Evolutionary conservation across 2,329 filamentous ascomycete genomes (phyloP), one percentile per base, ranked within the genome.

Genomic region (Cladosporium velox): DNA sequence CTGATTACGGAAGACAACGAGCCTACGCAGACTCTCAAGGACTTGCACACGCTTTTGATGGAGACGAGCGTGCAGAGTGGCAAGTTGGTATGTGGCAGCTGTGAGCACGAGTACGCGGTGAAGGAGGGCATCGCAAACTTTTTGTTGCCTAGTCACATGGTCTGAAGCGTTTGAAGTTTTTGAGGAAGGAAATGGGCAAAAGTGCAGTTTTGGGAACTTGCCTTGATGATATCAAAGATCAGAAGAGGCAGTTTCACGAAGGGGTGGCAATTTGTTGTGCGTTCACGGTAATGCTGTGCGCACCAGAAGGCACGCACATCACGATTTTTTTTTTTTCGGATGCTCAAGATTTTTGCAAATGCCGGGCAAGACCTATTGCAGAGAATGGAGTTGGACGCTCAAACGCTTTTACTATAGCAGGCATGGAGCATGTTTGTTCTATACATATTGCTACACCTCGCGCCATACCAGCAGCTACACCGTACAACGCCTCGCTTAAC

Each of bases 91-190:
- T 99, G 95, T 78, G 93, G 87, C 58, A 91, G 91, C 79, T 99
- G 95, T 77, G 92, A 91, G 58, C 94, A 98, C 77, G 92, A 96
- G 82, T 99, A 98, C 79, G 88, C 88, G 67, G 90, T 99, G 69
- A 93, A 95, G 77, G 94, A 99, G 80, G 95, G 95, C 5, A 97
- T 98, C 78, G 92, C 93, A 67, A 98, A 98, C 79, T 99, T 99
- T 75, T 81, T 99, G 76, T 81, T 99, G 72, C 95, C 95, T 14
- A 95, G 91, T 74, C 95, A 99, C 82, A 81, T 99, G 79, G 95
- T 93, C 38, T 86, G 76, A 82, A 66, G 24, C 18, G 24, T 12
- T 28, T 52, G n/a, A n/a, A 7, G 18, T 11, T 14, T 28, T 44
- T n/a, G 6, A 47, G 10, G n/a, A n/a, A 10, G n/a, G 10, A 21